These are phyloP conservation scores for Cladorrhinum sp. DNA, from an alignment of 2,329 filamentous ascomycete species.

Conservation along the genomic window DNA sequence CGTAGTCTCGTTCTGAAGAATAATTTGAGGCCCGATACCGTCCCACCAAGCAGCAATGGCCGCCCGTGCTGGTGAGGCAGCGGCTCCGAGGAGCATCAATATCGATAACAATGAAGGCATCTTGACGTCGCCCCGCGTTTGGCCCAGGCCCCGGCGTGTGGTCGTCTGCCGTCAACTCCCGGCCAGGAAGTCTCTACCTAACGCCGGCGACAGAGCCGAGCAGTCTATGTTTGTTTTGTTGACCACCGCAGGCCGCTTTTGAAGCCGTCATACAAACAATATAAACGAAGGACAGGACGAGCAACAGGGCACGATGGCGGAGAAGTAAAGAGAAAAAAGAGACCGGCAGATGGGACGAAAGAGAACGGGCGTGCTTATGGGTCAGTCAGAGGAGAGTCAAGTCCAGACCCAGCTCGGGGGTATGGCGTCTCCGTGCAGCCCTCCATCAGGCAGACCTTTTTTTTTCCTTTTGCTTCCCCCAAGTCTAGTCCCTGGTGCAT, in stretches of 20 bases:
- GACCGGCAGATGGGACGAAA: neutral
- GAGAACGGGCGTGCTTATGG: neutral
- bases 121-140: neutral
- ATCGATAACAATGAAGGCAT: slow-evolving; percentile 17
- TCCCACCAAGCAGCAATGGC: slow-evolving; percentile 38
- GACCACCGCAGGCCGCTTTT: neutral
- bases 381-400: neutral
- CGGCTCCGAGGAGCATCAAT: slow-evolving; percentile 22
- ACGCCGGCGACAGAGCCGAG: too few species aligned
- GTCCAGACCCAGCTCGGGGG: neutral
- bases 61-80: slow-evolving; percentile 19
- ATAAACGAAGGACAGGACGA: neutral
- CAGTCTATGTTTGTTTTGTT: neutral
- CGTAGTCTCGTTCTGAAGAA: slow-evolving; percentile 37
- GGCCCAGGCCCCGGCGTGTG: too few species aligned
- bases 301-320: neutral
- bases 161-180: too few species aligned
- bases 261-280: neutral
- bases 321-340: neutral
- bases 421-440: neutral
- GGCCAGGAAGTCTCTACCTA: too few species aligned
- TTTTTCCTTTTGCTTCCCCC: neutral
- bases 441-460: neutral
- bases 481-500: too few species aligned
- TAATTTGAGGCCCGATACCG: slow-evolving; percentile 32